Conservation (phyloP, 2,329 filamentous ascomycete species). For the Paraphaeosphaeria sporulosa region DNA sequence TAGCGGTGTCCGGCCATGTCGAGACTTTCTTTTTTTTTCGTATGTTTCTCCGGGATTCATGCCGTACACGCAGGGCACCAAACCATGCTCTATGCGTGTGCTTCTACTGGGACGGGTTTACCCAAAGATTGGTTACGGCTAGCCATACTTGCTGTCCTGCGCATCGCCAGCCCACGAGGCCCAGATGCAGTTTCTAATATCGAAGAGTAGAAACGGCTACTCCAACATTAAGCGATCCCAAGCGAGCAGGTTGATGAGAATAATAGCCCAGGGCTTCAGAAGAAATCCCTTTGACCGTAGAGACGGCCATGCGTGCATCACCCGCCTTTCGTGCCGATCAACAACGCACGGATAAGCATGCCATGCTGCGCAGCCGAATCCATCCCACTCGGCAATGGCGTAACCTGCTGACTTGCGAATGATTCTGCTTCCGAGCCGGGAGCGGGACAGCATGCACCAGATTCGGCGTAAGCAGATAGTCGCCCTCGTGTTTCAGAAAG, state of each 20-base stretch:
- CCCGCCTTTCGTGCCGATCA: constrained; percentile 2
- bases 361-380: constrained; percentile 16
- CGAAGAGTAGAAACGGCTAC: constrained; percentile 17
- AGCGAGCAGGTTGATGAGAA: constrained; percentile 5
- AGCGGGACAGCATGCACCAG: constrained; percentile 10
- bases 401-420: constrained; percentile 12
- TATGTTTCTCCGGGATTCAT: neutral
- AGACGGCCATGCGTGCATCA: constrained; percentile 3
- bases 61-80: neutral
- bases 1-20: neutral
- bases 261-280: constrained; percentile 16
- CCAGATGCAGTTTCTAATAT: constrained; percentile 16
- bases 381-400: constrained; percentile 14
- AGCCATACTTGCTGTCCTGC: constrained; percentile 1
- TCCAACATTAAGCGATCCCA: constrained; percentile 16
- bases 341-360: constrained; percentile 11
- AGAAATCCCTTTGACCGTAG: constrained; percentile 19
- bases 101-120: neutral
- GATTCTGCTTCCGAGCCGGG: constrained; percentile 6
- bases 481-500: constrained; percentile 10
- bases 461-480: constrained; percentile 7
- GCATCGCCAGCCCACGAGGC: constrained; percentile 19
- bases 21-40: neutral
- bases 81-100: neutral
- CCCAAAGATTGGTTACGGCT: neutral